phyloP scores from a whole-genome alignment of 257 asterid genomes.

The Vinca minor region DNA sequence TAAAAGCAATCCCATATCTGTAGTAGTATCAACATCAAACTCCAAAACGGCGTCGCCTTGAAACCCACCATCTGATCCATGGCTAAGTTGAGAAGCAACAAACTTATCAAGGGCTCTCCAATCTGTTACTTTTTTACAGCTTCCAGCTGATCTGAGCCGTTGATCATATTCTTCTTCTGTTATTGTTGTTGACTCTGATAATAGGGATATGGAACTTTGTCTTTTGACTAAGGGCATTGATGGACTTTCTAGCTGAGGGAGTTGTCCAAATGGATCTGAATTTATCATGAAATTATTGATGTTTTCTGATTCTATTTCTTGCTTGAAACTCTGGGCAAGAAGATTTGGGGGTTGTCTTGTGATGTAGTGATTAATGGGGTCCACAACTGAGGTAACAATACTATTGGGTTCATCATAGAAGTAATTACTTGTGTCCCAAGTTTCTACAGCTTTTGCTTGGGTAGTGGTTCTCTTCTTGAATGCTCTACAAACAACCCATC shows the following conservation, averaged over 20 bases:
- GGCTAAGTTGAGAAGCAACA: constrained; percentile 70
- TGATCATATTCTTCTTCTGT: constrained; percentile 24
- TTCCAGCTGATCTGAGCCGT: no score
- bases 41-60: constrained; percentile 13
- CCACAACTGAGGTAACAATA: constrained; percentile 24
- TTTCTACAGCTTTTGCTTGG: constrained; percentile 36
- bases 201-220: constrained; percentile 19
- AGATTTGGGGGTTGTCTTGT: constrained; percentile 13
- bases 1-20: constrained; percentile 39
- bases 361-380: constrained; percentile 25
- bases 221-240: constrained; percentile 29
- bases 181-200: constrained; percentile 8
- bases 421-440: constrained; percentile 49
- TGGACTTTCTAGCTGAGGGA: constrained; percentile 53
- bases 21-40: constrained; percentile 23
- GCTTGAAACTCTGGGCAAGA: no score
- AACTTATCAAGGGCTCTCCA: constrained; percentile 73
- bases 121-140: constrained; percentile 35
- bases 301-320: constrained; percentile 34
- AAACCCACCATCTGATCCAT: constrained; percentile 28
- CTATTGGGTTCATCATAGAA: constrained; percentile 36
- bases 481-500: constrained; percentile 74
- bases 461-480: constrained; percentile 47
- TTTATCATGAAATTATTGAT: constrained; percentile 23
- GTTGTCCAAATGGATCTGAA: constrained; percentile 31